Base-by-base conservation (phyloP, 805 yeast genomes). In the Jamesozyma rosinii region DNA sequence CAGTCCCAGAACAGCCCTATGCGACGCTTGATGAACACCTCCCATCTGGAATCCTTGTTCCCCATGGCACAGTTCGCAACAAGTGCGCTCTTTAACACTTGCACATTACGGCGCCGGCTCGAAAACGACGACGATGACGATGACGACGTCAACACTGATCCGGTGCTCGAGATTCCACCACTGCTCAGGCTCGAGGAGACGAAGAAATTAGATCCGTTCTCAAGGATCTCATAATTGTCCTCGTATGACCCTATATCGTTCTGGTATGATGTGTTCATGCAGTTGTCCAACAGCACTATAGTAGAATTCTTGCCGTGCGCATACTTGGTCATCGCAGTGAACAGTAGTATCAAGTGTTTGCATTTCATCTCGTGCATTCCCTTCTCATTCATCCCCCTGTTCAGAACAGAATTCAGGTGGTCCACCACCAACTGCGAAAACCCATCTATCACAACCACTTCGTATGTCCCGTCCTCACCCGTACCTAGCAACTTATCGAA, bases 191-290 rank as follows among this genome's bases (percentile, higher is more conserved):
- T 35, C 13, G 46, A 38, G 22, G 49, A 50, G 18, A 57, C 58
- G 15, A 51, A 46, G 41, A 57, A 56, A 38, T 54, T 51, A 26
- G 41, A 42, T 8, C 53, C 53, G 29, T 48, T 51, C 17, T 47
- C 51, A 5, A 52, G 22, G 8, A 47, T 45, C 11, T 52, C 55
- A 11, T 49, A 43, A 32, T 46, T 45, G 15, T 58, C 50, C n/a
- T 48, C 53, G 11, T 39, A 29, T 33, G 38, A 6, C 3, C 32
- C 36, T 5, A 35, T n/a, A 30, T 45, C 49, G 13, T 31, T 18
- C 30, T 49, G 54, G 43, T 44, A 58, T 5, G 63, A 45, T 3
- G 65, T 61, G 43, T 61, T 61, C 63, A 61, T 59, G 35, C 61
- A 55, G 38, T 61, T 57, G 39, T 59, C 46, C 27, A 62, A 44